Percentiles rank a stretch among this genome's conserved stretches.
phyloP scores from a whole-genome alignment of 108 stramenopile species.

The Fragilariopsis cylindrus region DNA sequence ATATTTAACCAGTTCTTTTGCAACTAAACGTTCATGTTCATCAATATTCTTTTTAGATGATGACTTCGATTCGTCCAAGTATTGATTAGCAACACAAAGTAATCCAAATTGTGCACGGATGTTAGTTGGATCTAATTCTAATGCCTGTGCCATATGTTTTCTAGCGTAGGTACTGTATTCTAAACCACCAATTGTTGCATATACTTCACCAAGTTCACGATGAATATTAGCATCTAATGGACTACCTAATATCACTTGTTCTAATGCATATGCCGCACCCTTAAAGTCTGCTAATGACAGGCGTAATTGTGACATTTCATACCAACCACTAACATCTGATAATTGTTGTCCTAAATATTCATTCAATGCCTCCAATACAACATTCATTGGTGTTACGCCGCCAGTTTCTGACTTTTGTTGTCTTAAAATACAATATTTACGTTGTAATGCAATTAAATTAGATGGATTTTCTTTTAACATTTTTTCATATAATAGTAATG shows the following conservation, averaged over 20 bases:
- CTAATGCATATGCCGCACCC: slow-evolving; percentile 77
- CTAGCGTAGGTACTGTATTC: slow-evolving; percentile 64
- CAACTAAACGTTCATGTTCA: slow-evolving; percentile 65
- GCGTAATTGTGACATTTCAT: slow-evolving; percentile 70
- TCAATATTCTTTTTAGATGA: slow-evolving; percentile 50
- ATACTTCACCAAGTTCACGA: slow-evolving; percentile 68
- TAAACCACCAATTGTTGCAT: slow-evolving; percentile 67
- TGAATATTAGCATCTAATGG: slow-evolving; percentile 72
- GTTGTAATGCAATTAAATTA: slow-evolving; percentile 72
- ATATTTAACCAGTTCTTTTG: slow-evolving; percentile 65
- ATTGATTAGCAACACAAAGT: slow-evolving; percentile 63
- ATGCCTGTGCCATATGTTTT: slow-evolving; percentile 78
- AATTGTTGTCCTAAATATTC: slow-evolving; percentile 59
- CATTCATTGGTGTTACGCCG: background rate
- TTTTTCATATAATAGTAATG: slow-evolving; percentile 58
- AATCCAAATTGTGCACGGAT: slow-evolving; percentile 72
- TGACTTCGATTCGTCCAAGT: slow-evolving; percentile 55
- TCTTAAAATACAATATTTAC: slow-evolving; percentile 75
- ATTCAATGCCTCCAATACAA: slow-evolving; percentile 56
- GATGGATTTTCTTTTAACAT: slow-evolving; percentile 73
- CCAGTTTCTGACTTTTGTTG: slow-evolving; percentile 23
- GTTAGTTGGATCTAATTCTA: slow-evolving; percentile 69
- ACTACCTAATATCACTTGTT: slow-evolving; percentile 77
- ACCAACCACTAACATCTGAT: slow-evolving; percentile 73
- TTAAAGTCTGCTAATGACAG: slow-evolving; percentile 63